Evolutionary conservation across 805 yeast species (phyloP).

Genomic region (Kodamaea kaohsiungensis): DNA sequence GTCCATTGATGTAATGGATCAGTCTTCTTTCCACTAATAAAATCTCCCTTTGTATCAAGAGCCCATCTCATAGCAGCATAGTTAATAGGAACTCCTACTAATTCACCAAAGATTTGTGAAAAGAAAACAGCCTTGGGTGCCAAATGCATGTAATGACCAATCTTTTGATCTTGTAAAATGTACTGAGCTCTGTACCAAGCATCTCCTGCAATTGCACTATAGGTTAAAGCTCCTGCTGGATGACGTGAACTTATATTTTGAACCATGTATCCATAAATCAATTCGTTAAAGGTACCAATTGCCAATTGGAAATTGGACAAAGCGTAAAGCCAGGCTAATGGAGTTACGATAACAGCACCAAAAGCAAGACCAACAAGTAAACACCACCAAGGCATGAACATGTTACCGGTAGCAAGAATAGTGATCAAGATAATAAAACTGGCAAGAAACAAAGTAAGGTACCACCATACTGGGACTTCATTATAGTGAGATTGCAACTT

Average conservation of each 20-base stretch:
- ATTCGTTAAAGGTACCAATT: constrained; percentile 26
- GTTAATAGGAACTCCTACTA: constrained; percentile 27
- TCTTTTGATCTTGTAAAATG: constrained; percentile 24
- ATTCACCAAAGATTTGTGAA: constrained; percentile 25
- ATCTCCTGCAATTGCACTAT: constrained; percentile 26
- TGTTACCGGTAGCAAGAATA: constrained; percentile 30
- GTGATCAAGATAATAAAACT: constrained; percentile 36
- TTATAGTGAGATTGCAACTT: constrained; percentile 38
- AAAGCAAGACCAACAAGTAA: constrained; percentile 21
- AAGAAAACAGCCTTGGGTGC: constrained; percentile 24
- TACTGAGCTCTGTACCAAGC: constrained; percentile 29
- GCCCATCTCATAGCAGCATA: constrained; percentile 26
- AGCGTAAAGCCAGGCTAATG: constrained; percentile 28
- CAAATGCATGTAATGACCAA: constrained; percentile 27
- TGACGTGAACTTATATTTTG: constrained; percentile 17
- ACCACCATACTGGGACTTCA: constrained; percentile 47
- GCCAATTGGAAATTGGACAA: constrained; percentile 29
- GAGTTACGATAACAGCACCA: constrained; percentile 27
- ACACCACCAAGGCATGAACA: constrained; percentile 26
- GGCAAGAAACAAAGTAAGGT: constrained; percentile 29
- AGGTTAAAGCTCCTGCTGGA: constrained; percentile 26
- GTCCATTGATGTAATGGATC: constrained; percentile 31
- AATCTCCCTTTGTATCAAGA: constrained; percentile 20
- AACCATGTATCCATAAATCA: constrained; percentile 21
- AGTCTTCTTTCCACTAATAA: constrained; percentile 18